Evolutionary conservation across 345 rosid genomes (phyloP).

Genomic region (Brassica nigra): DNA sequence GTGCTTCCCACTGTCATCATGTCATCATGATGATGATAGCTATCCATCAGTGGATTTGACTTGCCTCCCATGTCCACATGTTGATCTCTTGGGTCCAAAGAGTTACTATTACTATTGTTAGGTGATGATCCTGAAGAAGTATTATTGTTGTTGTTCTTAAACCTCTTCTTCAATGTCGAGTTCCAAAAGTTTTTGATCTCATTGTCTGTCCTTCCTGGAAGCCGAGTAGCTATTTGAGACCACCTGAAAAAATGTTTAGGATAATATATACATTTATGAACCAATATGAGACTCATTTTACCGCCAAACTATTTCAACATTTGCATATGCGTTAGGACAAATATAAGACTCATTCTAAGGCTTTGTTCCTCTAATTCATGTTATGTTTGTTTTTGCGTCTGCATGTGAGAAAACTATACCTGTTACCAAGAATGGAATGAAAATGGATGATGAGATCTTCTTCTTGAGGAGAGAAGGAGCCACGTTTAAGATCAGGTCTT

Average conservation of each 20-base stretch:
- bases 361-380: not conserved
- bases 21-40: conserved; percentile 46
- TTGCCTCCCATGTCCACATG: conserved; percentile 36
- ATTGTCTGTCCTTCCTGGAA: conserved; percentile 90
- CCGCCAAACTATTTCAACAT: not conserved
- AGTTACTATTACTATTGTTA: conserved; percentile 54
- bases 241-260: conserved; percentile 49
- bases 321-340: not conserved
- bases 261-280: not conserved
- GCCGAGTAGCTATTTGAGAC: conserved; percentile 93
- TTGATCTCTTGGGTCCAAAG: conserved; percentile 52
- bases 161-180: conserved; percentile 76
- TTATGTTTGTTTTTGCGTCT: not conserved
- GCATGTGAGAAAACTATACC: conserved; percentile 41
- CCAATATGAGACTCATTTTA: not conserved
- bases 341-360: not conserved
- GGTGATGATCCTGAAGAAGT: conserved; percentile 55
- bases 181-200: conserved; percentile 98
- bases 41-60: conserved; percentile 43
- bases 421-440: conserved; percentile 78
- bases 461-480: conserved; percentile 74
- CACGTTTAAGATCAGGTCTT: conserved; percentile 81
- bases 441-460: conserved; percentile 73
- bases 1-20: conserved; percentile 47
- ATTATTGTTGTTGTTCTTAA: conserved; percentile 44